Percentiles rank a stretch among this genome's conserved stretches.
phyloP scores from a whole-genome alignment of 179 eudicot genomes.

The Spinacia oleracea region DNA sequence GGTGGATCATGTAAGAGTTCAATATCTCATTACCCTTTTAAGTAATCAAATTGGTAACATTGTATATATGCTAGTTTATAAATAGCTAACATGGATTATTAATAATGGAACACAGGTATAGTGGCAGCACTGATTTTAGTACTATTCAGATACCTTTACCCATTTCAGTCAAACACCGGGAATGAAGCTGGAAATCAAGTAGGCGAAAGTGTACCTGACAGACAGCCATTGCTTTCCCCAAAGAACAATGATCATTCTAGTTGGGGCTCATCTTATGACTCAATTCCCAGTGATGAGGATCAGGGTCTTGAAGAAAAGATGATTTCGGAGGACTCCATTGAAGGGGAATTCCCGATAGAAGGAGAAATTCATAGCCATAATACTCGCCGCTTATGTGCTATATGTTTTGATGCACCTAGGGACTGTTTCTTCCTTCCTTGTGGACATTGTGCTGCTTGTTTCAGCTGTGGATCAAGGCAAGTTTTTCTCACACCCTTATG shows the following conservation, averaged over 20 bases:
- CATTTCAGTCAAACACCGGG: conserved; percentile 24
- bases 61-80: neutral
- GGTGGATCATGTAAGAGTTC: conserved; percentile 51
- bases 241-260: conserved; percentile 58
- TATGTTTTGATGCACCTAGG: conserved; percentile 80
- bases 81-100: neutral
- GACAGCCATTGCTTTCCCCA: conserved; percentile 62
- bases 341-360: conserved; percentile 39
- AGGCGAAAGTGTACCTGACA: conserved; percentile 35
- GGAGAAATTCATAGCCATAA: conserved; percentile 45
- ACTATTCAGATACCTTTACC: conserved; percentile 39
- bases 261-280: conserved; percentile 73
- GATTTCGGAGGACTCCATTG: conserved; percentile 28
- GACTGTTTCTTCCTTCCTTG: conserved; percentile 92
- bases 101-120: conserved; percentile 42
- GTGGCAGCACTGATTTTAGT: conserved; percentile 40
- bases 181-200: conserved; percentile 26
- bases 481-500: neutral
- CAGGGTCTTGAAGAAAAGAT: conserved; percentile 42
- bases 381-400: conserved; percentile 55
- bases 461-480: conserved; percentile 76
- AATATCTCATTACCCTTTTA: neutral
- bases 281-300: conserved; percentile 57
- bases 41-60: neutral
- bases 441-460: conserved; percentile 90